A percentile compares a stretch with the other conserved stretches of the same genome.
Evolutionary conservation across 2,329 filamentous ascomycete genomes (phyloP).

Genomic region (Fusarium graminum): DNA sequence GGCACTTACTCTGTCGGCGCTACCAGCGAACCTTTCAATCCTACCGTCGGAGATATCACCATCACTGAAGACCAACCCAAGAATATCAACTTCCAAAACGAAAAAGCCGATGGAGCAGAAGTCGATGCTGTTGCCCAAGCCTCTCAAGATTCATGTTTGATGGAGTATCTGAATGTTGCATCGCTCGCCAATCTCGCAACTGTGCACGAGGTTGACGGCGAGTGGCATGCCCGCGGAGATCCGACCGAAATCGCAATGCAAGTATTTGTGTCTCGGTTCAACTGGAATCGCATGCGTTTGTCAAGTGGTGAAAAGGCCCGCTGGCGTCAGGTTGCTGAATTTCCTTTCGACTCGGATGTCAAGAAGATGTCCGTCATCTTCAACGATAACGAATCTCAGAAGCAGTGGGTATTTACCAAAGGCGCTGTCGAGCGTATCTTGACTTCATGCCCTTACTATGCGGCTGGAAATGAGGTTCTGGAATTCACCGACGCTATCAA

Average conservation of each 20-base stretch:
- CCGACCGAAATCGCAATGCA: conserved; percentile 79
- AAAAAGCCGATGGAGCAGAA: conserved; percentile 47
- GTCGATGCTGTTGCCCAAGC: conserved; percentile 52
- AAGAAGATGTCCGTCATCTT: conserved; percentile 84
- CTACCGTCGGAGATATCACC: conserved; percentile 62
- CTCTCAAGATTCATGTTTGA: conserved; percentile 61
- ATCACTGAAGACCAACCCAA: conserved; percentile 55
- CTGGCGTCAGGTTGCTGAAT: conserved; percentile 74
- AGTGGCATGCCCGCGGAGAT: conserved; percentile 75
- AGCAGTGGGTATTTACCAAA: conserved; percentile 70
- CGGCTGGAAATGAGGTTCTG: conserved; percentile 58
- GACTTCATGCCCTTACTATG: conserved; percentile 69
- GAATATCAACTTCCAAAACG: conserved; percentile 51
- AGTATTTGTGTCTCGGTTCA: conserved; percentile 78
- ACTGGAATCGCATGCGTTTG: conserved; percentile 69
- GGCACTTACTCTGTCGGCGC: conserved; percentile 62
- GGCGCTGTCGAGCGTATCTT: conserved; percentile 79
- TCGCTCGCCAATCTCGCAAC: conserved; percentile 75
- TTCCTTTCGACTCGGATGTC: conserved; percentile 79
- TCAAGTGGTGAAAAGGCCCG: conserved; percentile 62
- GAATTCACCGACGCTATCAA: conserved; percentile 66
- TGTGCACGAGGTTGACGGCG: conserved; percentile 66
- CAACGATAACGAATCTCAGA: conserved; percentile 55
- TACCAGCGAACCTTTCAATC: conserved; percentile 69
- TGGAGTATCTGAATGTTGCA: conserved; percentile 71